Base-by-base conservation (phyloP, 257 asterid species). In the Solanum clarkiae region DNA sequence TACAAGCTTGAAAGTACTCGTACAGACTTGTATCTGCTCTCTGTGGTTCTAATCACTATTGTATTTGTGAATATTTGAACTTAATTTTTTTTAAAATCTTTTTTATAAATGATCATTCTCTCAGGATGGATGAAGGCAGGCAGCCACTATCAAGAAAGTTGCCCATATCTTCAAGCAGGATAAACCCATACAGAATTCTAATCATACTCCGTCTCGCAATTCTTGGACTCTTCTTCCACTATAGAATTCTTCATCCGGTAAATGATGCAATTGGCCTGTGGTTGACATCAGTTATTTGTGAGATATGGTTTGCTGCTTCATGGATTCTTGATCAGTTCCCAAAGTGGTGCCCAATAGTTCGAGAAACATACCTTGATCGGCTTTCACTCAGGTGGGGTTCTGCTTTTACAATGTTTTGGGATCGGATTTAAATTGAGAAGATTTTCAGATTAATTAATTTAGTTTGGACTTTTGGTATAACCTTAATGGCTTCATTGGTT, bases 261-360 rank as follows among this genome's bases (percentile, higher is more conserved):
- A 88, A 89, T 16, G 93, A 90, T 89, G 99, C 99, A 22, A 91
- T 90, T 88, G 94, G 92, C 84, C 86, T 96, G 90, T 96, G 99
- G 99, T 47, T 95, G 88, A 93, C 97, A 16, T 95, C 99, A 44
- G 96, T 95, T 71, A 93, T 95, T 75, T 95, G 99, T 89, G 99
- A 95, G 85, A 93, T 95, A 89, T 95, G 99, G 99, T 95, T 95
- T 84, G 97, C 94, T 51, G 89, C 90, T 57, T 95, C 99, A 45
- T 95, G 99, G 99, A 92, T 95, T 84, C 94, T 95, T 15, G 99
- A 95, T 89, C 99, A 95, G 91, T 94, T 95, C 77, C 99, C 99
- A 0, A 95, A 95, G 88, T 95, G 99, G 99, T 92, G 86, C 77
- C 99, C 99, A 8, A 89, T 95, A 20, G 92, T 89, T 74, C 90